Base-by-base conservation (phyloP, 140 eudicot genomes). In the Erigeron philadelphicus region DNA sequence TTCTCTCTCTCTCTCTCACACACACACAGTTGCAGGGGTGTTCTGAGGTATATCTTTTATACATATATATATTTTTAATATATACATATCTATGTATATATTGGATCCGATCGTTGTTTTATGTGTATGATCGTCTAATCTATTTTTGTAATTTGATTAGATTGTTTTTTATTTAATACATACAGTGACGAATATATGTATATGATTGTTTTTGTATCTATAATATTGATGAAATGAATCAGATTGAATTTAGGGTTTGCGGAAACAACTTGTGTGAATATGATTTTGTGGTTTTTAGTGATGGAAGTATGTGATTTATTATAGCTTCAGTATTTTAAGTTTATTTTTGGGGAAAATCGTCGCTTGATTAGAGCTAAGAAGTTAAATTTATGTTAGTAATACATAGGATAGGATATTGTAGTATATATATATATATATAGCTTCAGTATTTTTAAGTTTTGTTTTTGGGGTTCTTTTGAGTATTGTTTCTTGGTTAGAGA, bases 1-100 rank as follows among this genome's bases (percentile, higher is more conserved):
- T 2, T 3, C 38, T 31, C 38, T 31, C 38, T 31, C 38, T 31
- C 38, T 31, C 38, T 31, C 61, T 52, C 54, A 16, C 71, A 15
- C 53, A 5, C 61, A 12, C 25, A 21, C 25, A 21, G 25, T 23
- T 61, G 57, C 76, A 43, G 81, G 76, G 81, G 81, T 76, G 65
- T 41, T 70, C 73, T 64, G 69, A 58, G 78, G 78, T 74, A 74
- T 43, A 66, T 54, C 53, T 2, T 31, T 2, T 38, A 53, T 18
- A 17, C 0, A 23, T 21, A 11, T 44, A n/a, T 66, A 12, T 64
- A 16, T 0, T 3, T 21, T 42, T 66, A 45, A 31, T 31, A 31
- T 38, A 53, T 18, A 17, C 0, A 23, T 21, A 11, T 44, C 11
- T 66, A 12, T 64, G 11, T 0, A 5, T 21, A 53, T 66, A 45